Base-by-base conservation (phyloP, 345 rosid species). In the Balakata baccata region DNA sequence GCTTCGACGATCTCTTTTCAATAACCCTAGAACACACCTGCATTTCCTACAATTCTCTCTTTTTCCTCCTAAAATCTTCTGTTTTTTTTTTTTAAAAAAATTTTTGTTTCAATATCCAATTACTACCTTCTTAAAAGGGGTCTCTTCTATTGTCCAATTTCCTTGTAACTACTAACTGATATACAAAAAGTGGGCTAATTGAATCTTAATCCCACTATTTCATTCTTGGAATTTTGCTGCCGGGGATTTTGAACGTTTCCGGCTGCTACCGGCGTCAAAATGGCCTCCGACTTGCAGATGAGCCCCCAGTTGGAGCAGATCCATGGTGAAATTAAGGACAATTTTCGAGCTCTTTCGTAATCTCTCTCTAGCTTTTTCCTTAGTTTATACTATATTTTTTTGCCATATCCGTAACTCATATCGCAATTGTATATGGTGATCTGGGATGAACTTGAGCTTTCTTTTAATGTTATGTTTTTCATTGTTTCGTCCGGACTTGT, bases 251-350 rank as follows among this genome's bases (percentile, higher is more conserved):
- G 65, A 37, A 45, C 62, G 8, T 81, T 81, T 77, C 88, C 78
- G 86, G 75, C 76, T 64, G 51, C n/a, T 25, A 7, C 14, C 60
- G 41, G 43, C 38, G 77, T 57, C 34, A 34, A 5, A 23, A 90
- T 89, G 97, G 87, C 94, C 51, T 51, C 79, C 51, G 85, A 86
- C 50, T 80, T 94, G 72, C 94, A 82, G 78, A 89, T 90, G 97
- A 85, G 76, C 69, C 90, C 97, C 73, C 94, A 88, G 85, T 80
- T 94, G 89, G 97, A 94, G 88, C 98, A 90, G 93, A 92, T 90
- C 92, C 97, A 92, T 71, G 98, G 94, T 34, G 96, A 94, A 83
- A 94, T 94, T 76, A 92, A 89, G 61, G 98, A 95, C 83, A 85
- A 88, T 72, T 90, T 92, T 57, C 91, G 99, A 65, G 98, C 94